phyloP scores from a whole-genome alignment of 2,329 filamentous ascomycete genomes.

The Thelonectria blattea region DNA sequence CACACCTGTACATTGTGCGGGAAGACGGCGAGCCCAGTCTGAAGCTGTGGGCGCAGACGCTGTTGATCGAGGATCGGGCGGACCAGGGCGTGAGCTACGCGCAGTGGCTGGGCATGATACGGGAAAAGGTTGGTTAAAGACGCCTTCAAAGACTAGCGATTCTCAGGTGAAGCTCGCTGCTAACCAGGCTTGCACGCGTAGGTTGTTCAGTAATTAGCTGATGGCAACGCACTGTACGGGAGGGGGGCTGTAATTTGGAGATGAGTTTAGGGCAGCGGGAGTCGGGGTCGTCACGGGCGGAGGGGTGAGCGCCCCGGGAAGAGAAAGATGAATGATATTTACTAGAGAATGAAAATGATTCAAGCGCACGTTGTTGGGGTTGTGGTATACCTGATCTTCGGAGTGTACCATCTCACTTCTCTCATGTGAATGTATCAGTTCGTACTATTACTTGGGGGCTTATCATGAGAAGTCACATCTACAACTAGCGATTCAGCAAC shows the following conservation, averaged over 20 bases:
- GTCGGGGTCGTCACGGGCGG: slow-evolving; percentile 29
- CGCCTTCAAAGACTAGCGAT: not conserved
- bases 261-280: slow-evolving; percentile 30
- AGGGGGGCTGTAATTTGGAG: slow-evolving; percentile 33
- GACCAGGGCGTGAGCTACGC: slow-evolving; percentile 92
- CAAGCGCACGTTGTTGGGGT: slow-evolving; percentile 7
- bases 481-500: no score
- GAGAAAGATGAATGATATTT: slow-evolving; percentile 30
- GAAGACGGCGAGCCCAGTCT: slow-evolving; percentile 96
- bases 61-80: slow-evolving; percentile 92
- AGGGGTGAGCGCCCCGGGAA: slow-evolving; percentile 27
- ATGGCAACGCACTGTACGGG: slow-evolving; percentile 24
- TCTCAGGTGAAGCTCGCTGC: slow-evolving; percentile 2
- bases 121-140: slow-evolving; percentile 79
- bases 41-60: slow-evolving; percentile 95
- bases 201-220: slow-evolving; percentile 44
- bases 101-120: slow-evolving; percentile 89
- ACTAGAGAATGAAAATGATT: slow-evolving; percentile 34
- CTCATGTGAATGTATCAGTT: no score
- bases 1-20: slow-evolving; percentile 89
- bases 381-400: not conserved
- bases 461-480: no score
- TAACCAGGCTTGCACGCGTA: slow-evolving; percentile 28
- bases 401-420: no score
- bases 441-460: no score